Percentiles rank a stretch among this genome's conserved stretches.
Conservation (phyloP, 2,329 filamentous ascomycete species). For the Beauveria caledonica region DNA sequence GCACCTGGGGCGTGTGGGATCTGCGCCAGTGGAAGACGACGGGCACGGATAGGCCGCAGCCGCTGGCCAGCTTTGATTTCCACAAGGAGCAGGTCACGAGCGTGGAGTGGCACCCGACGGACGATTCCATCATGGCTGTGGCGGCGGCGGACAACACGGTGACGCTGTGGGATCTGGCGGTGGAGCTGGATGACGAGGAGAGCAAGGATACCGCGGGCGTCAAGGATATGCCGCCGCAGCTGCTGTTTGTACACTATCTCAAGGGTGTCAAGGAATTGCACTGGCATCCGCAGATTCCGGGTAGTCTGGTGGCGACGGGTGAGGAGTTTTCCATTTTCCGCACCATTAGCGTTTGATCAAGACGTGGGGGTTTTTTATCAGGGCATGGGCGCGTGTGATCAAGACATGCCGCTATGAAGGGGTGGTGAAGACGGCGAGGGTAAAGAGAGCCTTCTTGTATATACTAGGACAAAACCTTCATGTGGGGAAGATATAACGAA, state of each 20-base stretch:
- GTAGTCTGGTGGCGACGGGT: constrained; percentile 81
- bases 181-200: constrained; percentile 95
- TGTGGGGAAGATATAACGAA: neutral
- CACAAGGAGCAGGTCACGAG: constrained; percentile 95
- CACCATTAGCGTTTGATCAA: constrained; percentile 63
- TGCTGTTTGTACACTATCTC: constrained; percentile 95
- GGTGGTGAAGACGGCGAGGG: neutral
- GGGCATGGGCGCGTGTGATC: constrained; percentile 58
- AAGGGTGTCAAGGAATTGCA: constrained; percentile 91
- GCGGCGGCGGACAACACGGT: constrained; percentile 90
- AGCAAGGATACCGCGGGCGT: constrained; percentile 81
- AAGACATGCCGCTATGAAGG: neutral
- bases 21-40: constrained; percentile 78
- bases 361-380: too few relatives aligned
- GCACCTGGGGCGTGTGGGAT: constrained; percentile 94
- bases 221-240: constrained; percentile 84
- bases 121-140: constrained; percentile 91
- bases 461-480: neutral
- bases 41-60: constrained; percentile 53
- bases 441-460: neutral
- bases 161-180: constrained; percentile 92
- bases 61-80: constrained; percentile 90
- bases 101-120: constrained; percentile 94
- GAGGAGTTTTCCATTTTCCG: constrained; percentile 81
- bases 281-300: constrained; percentile 95